These are phyloP conservation scores for Talaromyces sp. DNA, from an alignment of 2,329 filamentous ascomycete species.

Conservation along the genomic window DNA sequence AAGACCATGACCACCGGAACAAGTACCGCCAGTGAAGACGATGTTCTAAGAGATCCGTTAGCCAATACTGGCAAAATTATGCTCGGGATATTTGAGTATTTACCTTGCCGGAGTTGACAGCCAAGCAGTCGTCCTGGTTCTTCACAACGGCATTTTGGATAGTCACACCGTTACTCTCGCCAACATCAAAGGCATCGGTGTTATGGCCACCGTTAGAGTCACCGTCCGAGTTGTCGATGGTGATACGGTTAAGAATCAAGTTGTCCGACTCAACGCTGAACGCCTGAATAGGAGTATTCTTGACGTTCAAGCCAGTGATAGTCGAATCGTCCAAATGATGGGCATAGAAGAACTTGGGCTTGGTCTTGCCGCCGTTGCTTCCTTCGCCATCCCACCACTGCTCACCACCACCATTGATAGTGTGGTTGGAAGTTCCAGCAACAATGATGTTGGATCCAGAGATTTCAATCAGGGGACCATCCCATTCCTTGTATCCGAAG, in stretches of 20 bases:
- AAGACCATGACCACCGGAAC: conserved; percentile 49
- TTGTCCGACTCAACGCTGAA: conserved; percentile 50
- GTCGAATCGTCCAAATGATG: conserved; percentile 36
- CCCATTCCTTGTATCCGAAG: conserved; percentile 68
- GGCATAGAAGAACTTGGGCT: conserved; percentile 67
- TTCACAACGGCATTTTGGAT: conserved; percentile 57
- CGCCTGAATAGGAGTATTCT: conserved; percentile 43
- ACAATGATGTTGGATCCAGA: conserved; percentile 61
- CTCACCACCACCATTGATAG: conserved; percentile 59
- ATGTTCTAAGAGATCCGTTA: conserved; percentile 25
- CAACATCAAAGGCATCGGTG: conserved; percentile 52
- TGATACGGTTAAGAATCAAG: conserved; percentile 55
- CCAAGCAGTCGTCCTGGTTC: conserved; percentile 65
- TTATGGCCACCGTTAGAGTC: conserved; percentile 52
- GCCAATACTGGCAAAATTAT: neutral
- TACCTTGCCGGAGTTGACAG: conserved; percentile 58
- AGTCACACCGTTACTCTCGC: conserved; percentile 50
- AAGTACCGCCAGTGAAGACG: conserved; percentile 32
- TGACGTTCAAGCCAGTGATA: conserved; percentile 37
- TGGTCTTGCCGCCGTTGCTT: conserved; percentile 62
- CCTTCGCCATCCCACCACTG: conserved; percentile 48
- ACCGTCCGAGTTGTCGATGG: conserved; percentile 62
- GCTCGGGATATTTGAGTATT: conserved; percentile 1
- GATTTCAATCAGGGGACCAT: conserved; percentile 64
- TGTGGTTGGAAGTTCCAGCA: conserved; percentile 53